Conservation (phyloP, 306 rosid species). For the Chamaecrista fasciculata region DNA sequence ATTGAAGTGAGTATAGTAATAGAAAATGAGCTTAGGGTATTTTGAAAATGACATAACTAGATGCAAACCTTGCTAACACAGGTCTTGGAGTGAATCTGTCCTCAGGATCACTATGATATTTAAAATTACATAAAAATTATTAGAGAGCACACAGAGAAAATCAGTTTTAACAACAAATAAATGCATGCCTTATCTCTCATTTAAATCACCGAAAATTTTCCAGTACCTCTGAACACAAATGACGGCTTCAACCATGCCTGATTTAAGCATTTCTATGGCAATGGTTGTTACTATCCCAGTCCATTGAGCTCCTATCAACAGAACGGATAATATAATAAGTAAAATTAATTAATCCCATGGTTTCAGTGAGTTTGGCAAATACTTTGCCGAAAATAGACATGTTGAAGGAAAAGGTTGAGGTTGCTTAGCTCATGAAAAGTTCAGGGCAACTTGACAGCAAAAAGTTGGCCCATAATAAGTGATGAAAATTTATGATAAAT, state of each 20-base stretch:
- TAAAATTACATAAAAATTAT: conserved; percentile 21
- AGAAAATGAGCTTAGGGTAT: conserved; percentile 6
- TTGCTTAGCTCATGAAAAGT: background rate
- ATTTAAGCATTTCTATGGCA: conserved; percentile 93
- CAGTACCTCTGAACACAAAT: conserved; percentile 89
- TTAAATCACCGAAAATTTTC: background rate
- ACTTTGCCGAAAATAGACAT: background rate
- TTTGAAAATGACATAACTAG: conserved; percentile 17
- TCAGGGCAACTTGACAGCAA: background rate
- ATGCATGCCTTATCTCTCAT: conserved; percentile 10
- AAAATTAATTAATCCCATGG: background rate
- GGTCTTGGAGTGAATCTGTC: conserved; percentile 89
- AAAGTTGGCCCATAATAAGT: background rate
- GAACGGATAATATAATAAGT: conserved; percentile 2
- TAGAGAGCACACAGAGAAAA: conserved; percentile 14
- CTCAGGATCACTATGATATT: conserved; percentile 72
- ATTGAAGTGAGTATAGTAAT: background rate
- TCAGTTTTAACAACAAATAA: conserved; percentile 8
- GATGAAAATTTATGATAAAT: background rate
- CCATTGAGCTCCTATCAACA: conserved; percentile 89
- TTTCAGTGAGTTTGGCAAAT: background rate
- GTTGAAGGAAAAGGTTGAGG: background rate
- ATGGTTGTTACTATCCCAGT: conserved; percentile 95
- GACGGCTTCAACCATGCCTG: conserved; percentile 98
- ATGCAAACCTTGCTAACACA: conserved; percentile 81